Base-by-base conservation (phyloP, 2,329 filamentous ascomycete genomes). In the Fusarium citri region DNA sequence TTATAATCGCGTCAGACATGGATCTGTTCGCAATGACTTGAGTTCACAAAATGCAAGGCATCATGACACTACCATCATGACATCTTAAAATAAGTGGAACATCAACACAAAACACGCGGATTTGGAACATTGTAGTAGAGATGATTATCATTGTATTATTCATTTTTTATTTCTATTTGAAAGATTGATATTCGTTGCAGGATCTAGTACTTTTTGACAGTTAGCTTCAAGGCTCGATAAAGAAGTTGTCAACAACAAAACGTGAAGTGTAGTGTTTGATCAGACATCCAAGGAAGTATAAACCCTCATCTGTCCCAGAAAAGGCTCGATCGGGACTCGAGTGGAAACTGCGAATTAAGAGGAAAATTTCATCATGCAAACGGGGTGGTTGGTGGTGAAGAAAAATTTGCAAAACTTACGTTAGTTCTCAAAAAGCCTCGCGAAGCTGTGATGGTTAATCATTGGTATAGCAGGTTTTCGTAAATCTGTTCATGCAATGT, bases 341-440 rank as follows among this genome's bases (percentile, higher is more conserved):
- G 91, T 92, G 91, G 89, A 94, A 94, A 94, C 91, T 94, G 91
- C 91, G 91, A 94, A 93, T 92, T 85, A 88, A 84, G 85, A 81
- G 87, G 89, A 85, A 87, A 87, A 80, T 90, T 92, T 92, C 89
- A 92, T 92, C 90, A 92, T 89, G 59, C 63, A 65, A 76, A 64
- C 57, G 57, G 40, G 23, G 30, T 31, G 10, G 16, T 55, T 49
- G 12, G 46, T 51, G 66, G 50, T 55, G 50, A 59, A 20, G 55
- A 58, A 64, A 63, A 30, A 34, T 30, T 15, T n/a, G 40, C 15
- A 23, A 23, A 28, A 74, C 73, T 75, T 58, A 75, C 73, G 48
- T 58, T 66, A 51, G 28, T 42, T 37, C 10, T 20, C 11, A 25
- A 20, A 25, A 49, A 47, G 37, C 46, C 41, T 58, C 45, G n/a